These are phyloP conservation scores for Yamadazyma nakazawae DNA, from an alignment of 805 yeast genomes.

Conservation along the genomic window DNA sequence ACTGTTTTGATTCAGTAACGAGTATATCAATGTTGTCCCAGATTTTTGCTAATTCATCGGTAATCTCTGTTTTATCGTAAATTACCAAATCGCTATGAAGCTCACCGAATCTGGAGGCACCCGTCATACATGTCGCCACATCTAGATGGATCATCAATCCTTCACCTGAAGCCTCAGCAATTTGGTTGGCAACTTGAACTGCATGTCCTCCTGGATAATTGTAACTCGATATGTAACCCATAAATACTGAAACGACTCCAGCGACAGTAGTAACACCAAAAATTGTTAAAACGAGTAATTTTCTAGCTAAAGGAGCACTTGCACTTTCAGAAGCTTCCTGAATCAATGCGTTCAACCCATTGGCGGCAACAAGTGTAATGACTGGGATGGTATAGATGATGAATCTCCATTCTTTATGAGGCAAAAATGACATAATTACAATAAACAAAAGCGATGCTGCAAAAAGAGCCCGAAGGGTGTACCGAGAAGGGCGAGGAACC, in stretches of 20 bases:
- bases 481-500: slow-evolving; percentile 26
- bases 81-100: slow-evolving; percentile 30
- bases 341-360: slow-evolving; percentile 44
- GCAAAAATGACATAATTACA: slow-evolving; percentile 68
- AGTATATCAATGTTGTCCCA: slow-evolving; percentile 29
- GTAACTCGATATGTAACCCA: slow-evolving; percentile 60
- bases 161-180: slow-evolving; percentile 16
- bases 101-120: slow-evolving; percentile 74
- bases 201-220: slow-evolving; percentile 94
- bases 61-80: slow-evolving; percentile 80
- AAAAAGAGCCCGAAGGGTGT: slow-evolving; percentile 44
- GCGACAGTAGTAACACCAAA: slow-evolving; percentile 27
- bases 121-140: slow-evolving; percentile 82
- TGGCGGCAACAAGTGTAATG: slow-evolving; percentile 60
- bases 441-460: slow-evolving; percentile 55
- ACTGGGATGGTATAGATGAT: slow-evolving; percentile 73
- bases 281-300: slow-evolving; percentile 14
- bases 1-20: slow-evolving; percentile 13
- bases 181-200: slow-evolving; percentile 48
- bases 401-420: slow-evolving; percentile 95
- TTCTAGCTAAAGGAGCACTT: slow-evolving; percentile 3
- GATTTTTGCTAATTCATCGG: slow-evolving; percentile 21
- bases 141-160: slow-evolving; percentile 62
- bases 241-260: slow-evolving; percentile 41
- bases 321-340: slow-evolving; percentile 9